A percentile compares a stretch with the other conserved stretches of the same genome.
Evolutionary conservation across 176 grass and related monocot genomes (phyloP).

Genomic region (Calamus simplicifolius): DNA sequence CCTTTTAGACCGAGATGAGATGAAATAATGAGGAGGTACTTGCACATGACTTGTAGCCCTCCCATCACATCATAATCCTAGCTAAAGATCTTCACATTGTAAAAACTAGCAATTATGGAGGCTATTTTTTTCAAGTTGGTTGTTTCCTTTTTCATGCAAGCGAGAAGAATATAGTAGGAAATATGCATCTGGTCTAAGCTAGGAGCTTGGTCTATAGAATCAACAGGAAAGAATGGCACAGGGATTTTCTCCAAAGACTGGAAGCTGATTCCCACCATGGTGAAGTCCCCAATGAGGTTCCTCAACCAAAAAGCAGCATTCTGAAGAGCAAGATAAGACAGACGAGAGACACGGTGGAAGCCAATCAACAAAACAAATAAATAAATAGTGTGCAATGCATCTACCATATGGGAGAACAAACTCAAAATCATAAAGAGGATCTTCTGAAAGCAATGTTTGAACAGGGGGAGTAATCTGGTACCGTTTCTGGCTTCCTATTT

Average conservation of each 20-base stretch:
- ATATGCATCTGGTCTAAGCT: too few species aligned
- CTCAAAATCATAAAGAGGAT: constrained; percentile 16
- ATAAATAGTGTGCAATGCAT: constrained; percentile 11
- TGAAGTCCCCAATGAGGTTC: constrained; percentile 7
- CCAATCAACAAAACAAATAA: constrained; percentile 24
- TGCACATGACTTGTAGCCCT: too few species aligned
- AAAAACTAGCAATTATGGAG: too few species aligned
- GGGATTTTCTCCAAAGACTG: constrained; percentile 1
- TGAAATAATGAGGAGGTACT: too few species aligned
- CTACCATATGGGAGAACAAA: constrained; percentile 13
- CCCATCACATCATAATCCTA: too few species aligned
- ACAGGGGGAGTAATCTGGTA: constrained; percentile 9
- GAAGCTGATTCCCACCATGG: constrained; percentile 23
- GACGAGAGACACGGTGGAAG: constrained; percentile 30
- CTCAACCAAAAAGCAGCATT: constrained; percentile 17
- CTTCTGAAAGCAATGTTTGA: not conserved
- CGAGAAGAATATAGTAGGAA: too few species aligned
- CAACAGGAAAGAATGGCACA: too few species aligned
- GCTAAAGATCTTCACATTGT: too few species aligned
- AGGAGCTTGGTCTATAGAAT: too few species aligned
- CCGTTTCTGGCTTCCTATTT: constrained; percentile 9
- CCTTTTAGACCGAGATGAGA: too few species aligned
- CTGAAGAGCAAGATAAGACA: constrained; percentile 20
- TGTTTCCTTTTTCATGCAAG: too few species aligned
- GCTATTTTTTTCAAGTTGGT: too few species aligned